phyloP scores from a whole-genome alignment of 176 grass and related monocot species.

The Dactylis glomerata region DNA sequence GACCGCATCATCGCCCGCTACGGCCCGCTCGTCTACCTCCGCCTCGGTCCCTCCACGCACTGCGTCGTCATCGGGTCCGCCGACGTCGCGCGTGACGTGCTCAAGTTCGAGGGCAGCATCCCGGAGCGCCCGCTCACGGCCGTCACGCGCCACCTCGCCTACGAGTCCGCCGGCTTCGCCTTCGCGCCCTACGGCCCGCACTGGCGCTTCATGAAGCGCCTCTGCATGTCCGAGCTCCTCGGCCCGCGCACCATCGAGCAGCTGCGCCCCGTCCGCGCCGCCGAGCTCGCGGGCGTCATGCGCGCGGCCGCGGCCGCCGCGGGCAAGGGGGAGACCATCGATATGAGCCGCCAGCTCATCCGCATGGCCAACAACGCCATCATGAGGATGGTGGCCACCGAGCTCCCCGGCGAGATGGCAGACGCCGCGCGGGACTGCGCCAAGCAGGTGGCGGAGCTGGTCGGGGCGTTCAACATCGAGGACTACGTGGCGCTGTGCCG shows the following conservation, averaged over 20 bases:
- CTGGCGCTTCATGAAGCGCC: conserved; percentile 22
- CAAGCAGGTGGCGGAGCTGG: conserved; percentile 2
- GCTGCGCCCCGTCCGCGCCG: conserved; percentile 10
- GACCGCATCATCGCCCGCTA: not conserved
- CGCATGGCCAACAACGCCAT: not conserved
- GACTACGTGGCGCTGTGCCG: not conserved
- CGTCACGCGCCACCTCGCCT: not conserved
- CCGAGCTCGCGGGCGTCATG: not conserved
- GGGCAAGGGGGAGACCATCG: not conserved
- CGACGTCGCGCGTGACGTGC: not conserved
- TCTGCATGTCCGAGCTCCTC: conserved; percentile 3
- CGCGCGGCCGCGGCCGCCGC: not conserved
- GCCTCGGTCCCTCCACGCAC: conserved; percentile 8
- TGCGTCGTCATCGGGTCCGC: conserved; percentile 5
- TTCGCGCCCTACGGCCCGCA: conserved; percentile 12
- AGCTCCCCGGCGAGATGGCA: not conserved
- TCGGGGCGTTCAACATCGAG: not conserved
- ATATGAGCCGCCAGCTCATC: not conserved
- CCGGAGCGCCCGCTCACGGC: not conserved
- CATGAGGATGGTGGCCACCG: not conserved
- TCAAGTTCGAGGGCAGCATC: conserved; percentile 21
- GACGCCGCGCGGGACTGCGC: not conserved
- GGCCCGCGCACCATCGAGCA: conserved; percentile 11
- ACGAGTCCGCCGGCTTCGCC: not conserved
- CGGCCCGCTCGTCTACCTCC: not conserved